Base-by-base conservation (phyloP, 768 basidiomycete species). In the Naematelia aurantialba region DNA sequence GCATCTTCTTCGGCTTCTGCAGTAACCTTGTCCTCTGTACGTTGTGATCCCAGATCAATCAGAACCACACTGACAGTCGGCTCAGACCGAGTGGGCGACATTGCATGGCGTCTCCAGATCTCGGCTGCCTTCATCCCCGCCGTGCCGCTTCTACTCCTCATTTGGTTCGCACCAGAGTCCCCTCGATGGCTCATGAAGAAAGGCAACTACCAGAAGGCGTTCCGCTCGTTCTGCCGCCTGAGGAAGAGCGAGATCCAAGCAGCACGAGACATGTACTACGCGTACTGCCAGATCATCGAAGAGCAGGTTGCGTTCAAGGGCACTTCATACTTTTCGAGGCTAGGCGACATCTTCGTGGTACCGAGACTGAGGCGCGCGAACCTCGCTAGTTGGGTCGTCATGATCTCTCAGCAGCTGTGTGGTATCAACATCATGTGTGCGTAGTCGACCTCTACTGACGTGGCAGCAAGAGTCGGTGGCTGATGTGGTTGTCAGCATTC, bases 301-400 rank as follows among this genome's bases (percentile, higher is more conserved):
- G 59, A 67, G 39, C 60, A 65, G 30, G 69, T 68, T 10, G 69
- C 21, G 19, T 44, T 88, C 87, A 70, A 83, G 80, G 8, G 87
- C 14, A 22, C 22, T 3, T 76, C 73, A 49, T 61, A 79, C 19
- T 34, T 67, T 25, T 2, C 26, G 2, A 69, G 78, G 26, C 70
- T 78, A 56, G 49, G 66, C 31, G 78, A 79, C 46, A 67, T 80
- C 24, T 80, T 79, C 66, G 70, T 73, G 45, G 73, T 78, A 53
- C 78, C 79, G 12, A 74, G 80, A 53, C 58, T 76, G 27, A 72
- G 78, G 49, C 72, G 78, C 4, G 78, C 78, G 1, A 78, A 75
- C 26, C 60, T 78, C 42, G 78, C 78, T 11, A 67, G 69, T 12
- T 75, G 68, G 49, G 55, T 64, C 47, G 71, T 79, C 68, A 76